A percentile compares a stretch with the other conserved stretches of the same genome.
Conservation (phyloP, 108 stramenopile genomes). For the Cyclotella cryptica region DNA sequence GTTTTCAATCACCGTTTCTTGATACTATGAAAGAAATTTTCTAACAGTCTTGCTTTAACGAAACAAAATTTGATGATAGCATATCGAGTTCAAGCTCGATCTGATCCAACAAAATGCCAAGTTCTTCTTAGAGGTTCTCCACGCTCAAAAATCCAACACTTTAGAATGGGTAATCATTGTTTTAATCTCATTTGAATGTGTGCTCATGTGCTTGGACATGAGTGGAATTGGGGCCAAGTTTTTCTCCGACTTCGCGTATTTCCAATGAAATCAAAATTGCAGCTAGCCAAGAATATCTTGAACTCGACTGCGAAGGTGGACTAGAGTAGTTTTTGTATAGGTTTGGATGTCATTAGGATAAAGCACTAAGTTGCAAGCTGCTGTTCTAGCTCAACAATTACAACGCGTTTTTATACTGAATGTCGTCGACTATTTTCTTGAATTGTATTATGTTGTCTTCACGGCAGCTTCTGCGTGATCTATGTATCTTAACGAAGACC, state of each 20-base stretch:
- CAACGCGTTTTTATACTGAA: no score
- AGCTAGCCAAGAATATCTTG: neutral
- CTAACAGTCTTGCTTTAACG: neutral
- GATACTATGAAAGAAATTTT: neutral
- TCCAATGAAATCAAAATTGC: conserved; percentile 4
- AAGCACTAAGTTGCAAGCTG: neutral
- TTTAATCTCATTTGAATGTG: conserved; percentile 88
- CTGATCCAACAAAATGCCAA: conserved; percentile 93
- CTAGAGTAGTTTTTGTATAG: no score
- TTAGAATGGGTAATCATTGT: conserved; percentile 95
- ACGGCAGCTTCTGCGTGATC: no score
- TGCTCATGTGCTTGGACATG: conserved; percentile 91
- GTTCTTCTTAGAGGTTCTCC: conserved; percentile 93
- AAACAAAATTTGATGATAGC: conserved; percentile 11
- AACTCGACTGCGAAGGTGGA: neutral
- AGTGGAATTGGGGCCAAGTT: conserved; percentile 77
- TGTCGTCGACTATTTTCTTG: no score
- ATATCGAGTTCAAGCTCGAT: conserved; percentile 92
- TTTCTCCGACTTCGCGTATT: conserved; percentile 39
- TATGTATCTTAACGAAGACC: no score
- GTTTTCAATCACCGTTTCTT: neutral
- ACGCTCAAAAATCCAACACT: conserved; percentile 86
- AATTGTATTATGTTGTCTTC: no score
- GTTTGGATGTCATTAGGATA: neutral
- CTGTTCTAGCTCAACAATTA: neutral